Conservation (phyloP, 495 filamentous ascomycete genomes). For the Podospora tetraspora region DNA sequence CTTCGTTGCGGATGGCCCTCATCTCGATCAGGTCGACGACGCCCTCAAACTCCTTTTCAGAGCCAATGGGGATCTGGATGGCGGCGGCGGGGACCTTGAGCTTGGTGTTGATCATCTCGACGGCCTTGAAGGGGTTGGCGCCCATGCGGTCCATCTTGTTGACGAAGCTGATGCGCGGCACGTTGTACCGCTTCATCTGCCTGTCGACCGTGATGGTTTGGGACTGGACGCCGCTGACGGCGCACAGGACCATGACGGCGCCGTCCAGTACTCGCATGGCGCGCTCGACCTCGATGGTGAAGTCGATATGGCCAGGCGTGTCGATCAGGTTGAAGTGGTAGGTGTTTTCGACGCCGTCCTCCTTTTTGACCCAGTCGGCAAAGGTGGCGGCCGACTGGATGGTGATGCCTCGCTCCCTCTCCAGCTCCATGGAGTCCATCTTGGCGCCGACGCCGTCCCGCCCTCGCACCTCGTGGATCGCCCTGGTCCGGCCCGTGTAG, state of each 20-base stretch:
- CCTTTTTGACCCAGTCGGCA: slow-evolving; percentile 88
- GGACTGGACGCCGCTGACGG: slow-evolving; percentile 92
- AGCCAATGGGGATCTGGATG: slow-evolving; percentile 90
- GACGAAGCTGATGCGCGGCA: slow-evolving; percentile 90
- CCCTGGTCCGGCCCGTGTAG: slow-evolving; percentile 95
- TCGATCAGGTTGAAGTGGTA: slow-evolving; percentile 99
- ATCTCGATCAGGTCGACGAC: slow-evolving; percentile 91
- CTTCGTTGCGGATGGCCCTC: slow-evolving; percentile 90
- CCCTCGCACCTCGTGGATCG: slow-evolving; percentile 96
- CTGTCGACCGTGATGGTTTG: slow-evolving; percentile 98
- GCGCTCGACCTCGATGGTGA: slow-evolving; percentile 98
- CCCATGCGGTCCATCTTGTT: slow-evolving; percentile 99
- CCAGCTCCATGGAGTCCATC: slow-evolving; percentile 99
- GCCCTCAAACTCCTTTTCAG: slow-evolving; percentile 87
- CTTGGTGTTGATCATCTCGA: slow-evolving; percentile 96
- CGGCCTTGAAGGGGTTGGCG: slow-evolving; percentile 94
- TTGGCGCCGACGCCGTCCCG: slow-evolving; percentile 95
- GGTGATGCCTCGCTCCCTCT: slow-evolving; percentile 97
- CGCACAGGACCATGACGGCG: slow-evolving; percentile 97
- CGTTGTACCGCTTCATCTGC: slow-evolving; percentile 97
- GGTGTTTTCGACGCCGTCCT: slow-evolving; percentile 71
- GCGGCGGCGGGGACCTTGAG: slow-evolving; percentile 88
- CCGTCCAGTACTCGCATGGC: slow-evolving; percentile 94
- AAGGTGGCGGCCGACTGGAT: slow-evolving; percentile 98
- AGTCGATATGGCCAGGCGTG: slow-evolving; percentile 98